Base-by-base conservation (phyloP, 768 basidiomycete species). In the Tylopilus sp. region DNA sequence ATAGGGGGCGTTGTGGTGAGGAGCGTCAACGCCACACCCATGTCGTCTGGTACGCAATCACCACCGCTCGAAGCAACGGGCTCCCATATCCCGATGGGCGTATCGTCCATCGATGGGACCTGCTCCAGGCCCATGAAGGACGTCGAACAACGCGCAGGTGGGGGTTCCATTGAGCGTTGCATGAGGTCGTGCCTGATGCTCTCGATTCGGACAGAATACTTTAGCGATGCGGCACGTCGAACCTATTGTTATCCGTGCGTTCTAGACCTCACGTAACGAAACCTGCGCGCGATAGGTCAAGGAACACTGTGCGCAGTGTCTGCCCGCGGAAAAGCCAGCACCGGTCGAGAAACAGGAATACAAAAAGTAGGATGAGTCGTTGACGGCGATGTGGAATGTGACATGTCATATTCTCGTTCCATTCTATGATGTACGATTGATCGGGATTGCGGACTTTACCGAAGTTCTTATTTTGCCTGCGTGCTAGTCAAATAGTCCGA, bases 1-100 rank as follows among this genome's bases (percentile, higher is more conserved):
- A 52, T 14, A 58, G 50, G 45, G 14, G 29, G 16, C 12, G 31
- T 31, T 17, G 12, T 8, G 8, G 24, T 24, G 0, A 11, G n/a
- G 10, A 9, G 11, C 14, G n/a, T 19, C n/a, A 19, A 22, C 10
- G 21, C 28, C 34, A 17, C 48, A 5, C 26, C 36, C 14, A 64
- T 62, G 63, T 28, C 65, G 19, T 61, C 65, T 50, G 80, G 81
- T 29, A 80, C 81, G 2, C 73, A 82, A 33, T 81, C 81, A n/a
- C 81, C 80, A 9, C 79, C 81, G 21, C 76, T 81, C 42, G 78
- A 78, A 62, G 74, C 74, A 14, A 77, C 77, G 1, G 76, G 70
- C 34, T 71, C 74, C n/a, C 69, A 78, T 24, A 55, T 71, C 45
- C 76, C 78, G 7, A 75, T 80, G 77, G 77, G 79, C 21, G 73